Percentiles rank a stretch among this genome's conserved stretches.
These are phyloP conservation scores for Trichoderma harzianum DNA, from an alignment of 2,329 filamentous ascomycete species.

Conservation along the genomic window DNA sequence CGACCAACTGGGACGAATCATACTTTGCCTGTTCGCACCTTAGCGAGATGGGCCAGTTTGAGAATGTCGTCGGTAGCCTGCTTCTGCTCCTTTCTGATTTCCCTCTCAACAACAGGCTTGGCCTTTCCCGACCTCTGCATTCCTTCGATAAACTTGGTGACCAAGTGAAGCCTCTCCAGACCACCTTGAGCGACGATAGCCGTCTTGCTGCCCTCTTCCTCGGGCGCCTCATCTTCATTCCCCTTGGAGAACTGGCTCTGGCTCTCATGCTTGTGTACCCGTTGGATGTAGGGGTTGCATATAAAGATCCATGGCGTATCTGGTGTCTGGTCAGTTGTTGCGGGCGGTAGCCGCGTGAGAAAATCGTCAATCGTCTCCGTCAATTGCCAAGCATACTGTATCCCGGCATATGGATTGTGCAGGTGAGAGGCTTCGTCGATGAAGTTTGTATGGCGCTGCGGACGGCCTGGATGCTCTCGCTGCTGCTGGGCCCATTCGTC, in stretches of 20 bases:
- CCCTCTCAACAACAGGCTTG: conserved; percentile 38
- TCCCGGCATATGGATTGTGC: conserved; percentile 59
- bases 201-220: conserved; percentile 44
- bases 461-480: conserved; percentile 26
- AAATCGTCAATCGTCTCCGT: conserved; percentile 64
- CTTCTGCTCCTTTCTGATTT: conserved; percentile 49
- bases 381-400: conserved; percentile 57
- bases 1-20: background rate
- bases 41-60: conserved; percentile 55
- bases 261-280: conserved; percentile 32
- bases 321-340: conserved; percentile 48
- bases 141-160: conserved; percentile 46
- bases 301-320: conserved; percentile 69
- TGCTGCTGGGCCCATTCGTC: conserved; percentile 41
- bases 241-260: conserved; percentile 39
- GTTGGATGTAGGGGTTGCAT: conserved; percentile 57
- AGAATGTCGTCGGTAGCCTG: conserved; percentile 54
- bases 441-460: conserved; percentile 24
- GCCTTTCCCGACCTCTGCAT: conserved; percentile 39
- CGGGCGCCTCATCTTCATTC: conserved; percentile 49
- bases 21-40: conserved; percentile 65
- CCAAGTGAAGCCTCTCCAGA: conserved; percentile 45
- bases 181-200: conserved; percentile 52
- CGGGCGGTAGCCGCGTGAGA: conserved; percentile 64
- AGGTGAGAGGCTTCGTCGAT: conserved; percentile 32